Evolutionary conservation across 306 rosid species (phyloP).

Genomic region (Echinosophora koreensis): DNA sequence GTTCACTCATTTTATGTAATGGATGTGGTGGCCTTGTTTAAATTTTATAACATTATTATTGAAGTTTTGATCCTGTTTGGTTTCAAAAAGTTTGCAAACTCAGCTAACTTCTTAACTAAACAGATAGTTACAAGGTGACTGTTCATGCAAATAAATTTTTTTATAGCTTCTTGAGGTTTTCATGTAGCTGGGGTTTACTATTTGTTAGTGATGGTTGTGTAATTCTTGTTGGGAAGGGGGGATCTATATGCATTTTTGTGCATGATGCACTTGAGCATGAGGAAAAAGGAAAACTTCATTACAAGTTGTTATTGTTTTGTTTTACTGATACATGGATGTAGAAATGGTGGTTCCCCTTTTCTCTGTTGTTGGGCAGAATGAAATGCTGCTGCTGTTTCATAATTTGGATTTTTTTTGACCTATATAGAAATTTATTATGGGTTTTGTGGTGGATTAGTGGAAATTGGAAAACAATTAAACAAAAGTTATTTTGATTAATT

Average conservation of each 20-base stretch:
- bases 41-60: background rate
- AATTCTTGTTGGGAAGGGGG: background rate
- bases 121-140: background rate
- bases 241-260: background rate
- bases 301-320: background rate
- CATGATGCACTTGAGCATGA: background rate
- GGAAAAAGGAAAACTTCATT: conserved; percentile 13
- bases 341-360: background rate
- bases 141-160: conserved; percentile 1
- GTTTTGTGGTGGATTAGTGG: background rate
- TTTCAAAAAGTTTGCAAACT: background rate
- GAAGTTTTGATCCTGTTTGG: background rate
- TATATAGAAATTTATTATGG: background rate
- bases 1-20: background rate
- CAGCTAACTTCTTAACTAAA: background rate
- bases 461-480: background rate
- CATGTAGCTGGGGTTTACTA: background rate
- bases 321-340: background rate
- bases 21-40: background rate
- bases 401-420: background rate
- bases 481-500: background rate
- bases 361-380: background rate
- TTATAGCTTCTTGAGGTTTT: background rate
- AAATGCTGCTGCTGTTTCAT: background rate
- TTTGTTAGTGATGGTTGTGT: background rate